phyloP scores from a whole-genome alignment of 306 rosid species.

The Benincasa hispida region DNA sequence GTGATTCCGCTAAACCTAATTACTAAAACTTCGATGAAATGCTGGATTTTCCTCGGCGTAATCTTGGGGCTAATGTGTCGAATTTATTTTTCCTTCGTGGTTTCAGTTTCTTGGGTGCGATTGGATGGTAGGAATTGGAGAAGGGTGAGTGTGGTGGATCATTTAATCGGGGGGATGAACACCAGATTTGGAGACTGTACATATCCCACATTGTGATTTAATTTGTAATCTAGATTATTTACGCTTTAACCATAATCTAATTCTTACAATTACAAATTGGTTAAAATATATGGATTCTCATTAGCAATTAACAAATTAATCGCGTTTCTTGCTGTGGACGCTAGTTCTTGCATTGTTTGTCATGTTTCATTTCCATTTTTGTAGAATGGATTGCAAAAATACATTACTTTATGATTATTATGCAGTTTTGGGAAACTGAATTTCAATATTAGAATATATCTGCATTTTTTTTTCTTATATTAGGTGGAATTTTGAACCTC shows the following conservation, averaged over 20 bases:
- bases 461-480: too few species aligned
- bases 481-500: too few species aligned
- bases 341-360: background rate
- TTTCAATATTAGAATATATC: too few species aligned
- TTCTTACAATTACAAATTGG: background rate
- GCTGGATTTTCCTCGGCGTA: background rate
- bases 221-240: background rate
- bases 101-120: slow-evolving; percentile 46
- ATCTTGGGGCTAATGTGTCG: background rate
- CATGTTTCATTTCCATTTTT: background rate
- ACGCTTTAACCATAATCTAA: background rate
- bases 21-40: background rate
- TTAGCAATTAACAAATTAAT: background rate
- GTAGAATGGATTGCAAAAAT: background rate
- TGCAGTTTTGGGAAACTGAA: background rate
- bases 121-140: slow-evolving; percentile 22
- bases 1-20: background rate
- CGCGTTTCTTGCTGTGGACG: background rate
- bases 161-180: background rate
- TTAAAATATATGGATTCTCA: background rate
- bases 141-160: background rate
- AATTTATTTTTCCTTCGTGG: background rate
- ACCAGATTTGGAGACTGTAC: background rate
- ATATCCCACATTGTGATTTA: background rate
- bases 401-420: too few species aligned